Evolutionary conservation across 73 alveolate genomes (phyloP).

Genomic region (Durusdinium trenchii): DNA sequence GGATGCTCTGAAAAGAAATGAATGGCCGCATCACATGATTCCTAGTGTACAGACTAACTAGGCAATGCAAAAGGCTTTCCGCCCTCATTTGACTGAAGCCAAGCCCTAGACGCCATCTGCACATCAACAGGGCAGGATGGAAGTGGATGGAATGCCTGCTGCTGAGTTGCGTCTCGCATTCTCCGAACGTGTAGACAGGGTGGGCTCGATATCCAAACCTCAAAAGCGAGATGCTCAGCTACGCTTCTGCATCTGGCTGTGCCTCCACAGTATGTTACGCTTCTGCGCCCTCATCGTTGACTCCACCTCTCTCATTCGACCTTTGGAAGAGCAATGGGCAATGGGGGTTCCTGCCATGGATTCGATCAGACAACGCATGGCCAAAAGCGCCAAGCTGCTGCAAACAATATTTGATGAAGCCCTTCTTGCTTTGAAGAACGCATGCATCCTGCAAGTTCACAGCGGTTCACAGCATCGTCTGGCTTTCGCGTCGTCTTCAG

Average conservation of each 20-base stretch:
- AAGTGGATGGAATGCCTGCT: no score
- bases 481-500: no score
- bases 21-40: no score
- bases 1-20: no score
- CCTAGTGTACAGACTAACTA: no score
- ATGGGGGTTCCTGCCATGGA: neutral
- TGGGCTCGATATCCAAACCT: constrained; percentile 92
- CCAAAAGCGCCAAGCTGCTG: neutral
- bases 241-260: neutral
- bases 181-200: constrained; percentile 82
- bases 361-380: neutral
- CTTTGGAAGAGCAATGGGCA: no score
- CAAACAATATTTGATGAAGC: constrained; percentile 83
- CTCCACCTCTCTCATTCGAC: neutral
- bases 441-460: constrained; percentile 32
- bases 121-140: no score
- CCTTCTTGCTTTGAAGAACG: constrained; percentile 71
- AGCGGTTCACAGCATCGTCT: neutral
- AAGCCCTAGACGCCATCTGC: no score
- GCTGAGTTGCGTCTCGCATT: constrained; percentile 79
- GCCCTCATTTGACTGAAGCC: no score
- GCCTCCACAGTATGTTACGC: neutral
- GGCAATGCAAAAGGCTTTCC: no score
- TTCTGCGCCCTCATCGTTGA: neutral
- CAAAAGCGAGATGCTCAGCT: neutral